phyloP scores from a whole-genome alignment of 2,329 filamentous ascomycete species.

The Xylariaceae sp. region DNA sequence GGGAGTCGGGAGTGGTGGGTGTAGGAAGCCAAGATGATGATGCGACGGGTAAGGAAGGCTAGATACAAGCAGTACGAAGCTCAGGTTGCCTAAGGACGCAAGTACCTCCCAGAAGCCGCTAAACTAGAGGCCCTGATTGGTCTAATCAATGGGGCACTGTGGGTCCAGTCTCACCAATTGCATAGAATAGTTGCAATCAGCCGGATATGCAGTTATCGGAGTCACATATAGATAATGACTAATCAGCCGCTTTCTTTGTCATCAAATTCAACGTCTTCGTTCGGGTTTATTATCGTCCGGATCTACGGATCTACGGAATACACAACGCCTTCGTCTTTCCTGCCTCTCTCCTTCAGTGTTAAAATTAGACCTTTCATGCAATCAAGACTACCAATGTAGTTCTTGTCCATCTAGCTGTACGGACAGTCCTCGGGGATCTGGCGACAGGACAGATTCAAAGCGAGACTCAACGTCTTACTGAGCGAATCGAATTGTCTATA shows the following conservation, averaged over 20 bases:
- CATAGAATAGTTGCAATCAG: not conserved
- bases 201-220: not conserved
- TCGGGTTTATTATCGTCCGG: not conserved
- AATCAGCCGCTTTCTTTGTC: not conserved
- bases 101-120: not conserved
- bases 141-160: not conserved
- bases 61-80: constrained; percentile 20
- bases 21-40: constrained; percentile 14
- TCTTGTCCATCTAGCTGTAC: too few relatives aligned
- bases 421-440: too few relatives aligned
- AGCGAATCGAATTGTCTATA: too few relatives aligned
- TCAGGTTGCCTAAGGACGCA: constrained; percentile 14
- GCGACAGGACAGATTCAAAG: too few relatives aligned
- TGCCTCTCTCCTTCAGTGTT: too few relatives aligned
- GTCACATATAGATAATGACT: not conserved
- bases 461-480: too few relatives aligned
- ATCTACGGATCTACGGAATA: too few relatives aligned
- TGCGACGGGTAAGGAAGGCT: constrained; percentile 8
- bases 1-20: not conserved
- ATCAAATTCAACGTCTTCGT: not conserved
- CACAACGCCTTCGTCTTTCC: too few relatives aligned
- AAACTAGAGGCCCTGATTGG: constrained; percentile 1
- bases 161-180: not conserved
- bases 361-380: too few relatives aligned
- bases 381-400: too few relatives aligned